Percentiles rank a stretch among this genome's conserved stretches.
phyloP scores from a whole-genome alignment of 768 basidiomycete genomes.

The Ramaria rubella region DNA sequence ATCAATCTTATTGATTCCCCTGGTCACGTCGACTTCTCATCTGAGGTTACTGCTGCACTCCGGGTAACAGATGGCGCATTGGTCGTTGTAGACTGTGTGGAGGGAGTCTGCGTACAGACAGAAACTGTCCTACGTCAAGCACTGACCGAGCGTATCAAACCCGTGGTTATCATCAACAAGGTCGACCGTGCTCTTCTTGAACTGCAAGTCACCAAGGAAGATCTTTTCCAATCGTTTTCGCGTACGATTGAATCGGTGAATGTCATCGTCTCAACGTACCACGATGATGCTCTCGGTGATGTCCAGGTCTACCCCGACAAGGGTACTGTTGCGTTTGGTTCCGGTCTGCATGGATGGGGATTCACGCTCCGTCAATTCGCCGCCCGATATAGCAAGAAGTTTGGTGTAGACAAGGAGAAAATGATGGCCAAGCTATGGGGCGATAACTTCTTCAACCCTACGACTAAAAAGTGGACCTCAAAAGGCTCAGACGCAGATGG shows the following conservation, averaged over 20 bases:
- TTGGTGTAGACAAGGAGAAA: constrained; percentile 98
- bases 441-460: constrained; percentile 98
- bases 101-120: constrained; percentile 99
- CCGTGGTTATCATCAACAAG: constrained; percentile 99
- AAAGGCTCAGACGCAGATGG: constrained; percentile 69
- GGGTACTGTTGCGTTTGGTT: constrained; percentile 98
- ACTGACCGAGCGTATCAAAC: constrained; percentile 97
- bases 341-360: constrained; percentile 99
- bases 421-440: constrained; percentile 98
- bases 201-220: constrained; percentile 94
- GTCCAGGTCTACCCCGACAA: constrained; percentile 98
- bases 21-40: constrained; percentile 99
- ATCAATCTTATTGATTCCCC: constrained; percentile 99
- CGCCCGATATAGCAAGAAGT: constrained; percentile 90
- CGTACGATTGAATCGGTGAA: constrained; percentile 98
- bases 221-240: constrained; percentile 94
- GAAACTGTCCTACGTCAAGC: constrained; percentile 99
- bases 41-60: constrained; percentile 98
- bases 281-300: constrained; percentile 90
- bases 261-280: constrained; percentile 97
- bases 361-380: constrained; percentile 99
- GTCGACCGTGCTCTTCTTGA: constrained; percentile 99
- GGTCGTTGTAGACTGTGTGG: constrained; percentile 98
- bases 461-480: constrained; percentile 93
- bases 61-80: constrained; percentile 99